Conservation (phyloP, 2,329 filamentous ascomycete species). For the Paecilomyces dactylethromorphus region DNA sequence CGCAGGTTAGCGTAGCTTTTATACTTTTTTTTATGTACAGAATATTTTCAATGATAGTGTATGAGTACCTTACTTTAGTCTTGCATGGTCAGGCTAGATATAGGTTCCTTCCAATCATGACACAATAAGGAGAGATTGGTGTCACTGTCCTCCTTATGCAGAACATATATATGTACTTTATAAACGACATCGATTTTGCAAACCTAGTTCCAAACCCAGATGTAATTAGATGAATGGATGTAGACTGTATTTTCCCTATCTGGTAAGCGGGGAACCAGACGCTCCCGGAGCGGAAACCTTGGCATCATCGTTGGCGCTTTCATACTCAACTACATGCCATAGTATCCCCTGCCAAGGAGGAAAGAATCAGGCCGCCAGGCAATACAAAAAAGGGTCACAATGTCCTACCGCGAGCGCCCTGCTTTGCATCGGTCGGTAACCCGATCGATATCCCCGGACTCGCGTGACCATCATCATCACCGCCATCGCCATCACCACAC, state of each 20-base stretch:
- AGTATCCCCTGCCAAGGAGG: not conserved
- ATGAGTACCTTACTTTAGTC: not conserved
- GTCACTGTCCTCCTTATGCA: not conserved
- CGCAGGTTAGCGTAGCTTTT: not conserved
- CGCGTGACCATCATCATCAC: constrained; percentile 13
- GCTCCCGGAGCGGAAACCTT: not conserved
- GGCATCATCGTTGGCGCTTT: not conserved
- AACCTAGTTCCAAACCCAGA: not conserved
- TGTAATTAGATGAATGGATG: not conserved
- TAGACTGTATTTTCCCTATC: not conserved
- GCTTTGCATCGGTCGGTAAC: constrained; percentile 2
- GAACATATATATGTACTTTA: not conserved
- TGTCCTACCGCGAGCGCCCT: not conserved
- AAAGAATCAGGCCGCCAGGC: not conserved
- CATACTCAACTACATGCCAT: not conserved
- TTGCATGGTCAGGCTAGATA: not conserved
- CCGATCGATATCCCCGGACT: constrained; percentile 5
- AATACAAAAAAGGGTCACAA: not conserved
- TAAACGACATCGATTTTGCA: not conserved
- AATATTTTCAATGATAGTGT: not conserved
- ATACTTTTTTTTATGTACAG: not conserved
- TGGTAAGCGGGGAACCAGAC: not conserved
- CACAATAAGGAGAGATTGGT: not conserved
- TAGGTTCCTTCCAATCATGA: not conserved
- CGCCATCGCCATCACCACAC: constrained; percentile 5